Evolutionary conservation across 2,329 filamentous ascomycete genomes (phyloP), one percentile per base, ranked within the genome.

Genomic region (Phyllosticta citriasiana): DNA sequence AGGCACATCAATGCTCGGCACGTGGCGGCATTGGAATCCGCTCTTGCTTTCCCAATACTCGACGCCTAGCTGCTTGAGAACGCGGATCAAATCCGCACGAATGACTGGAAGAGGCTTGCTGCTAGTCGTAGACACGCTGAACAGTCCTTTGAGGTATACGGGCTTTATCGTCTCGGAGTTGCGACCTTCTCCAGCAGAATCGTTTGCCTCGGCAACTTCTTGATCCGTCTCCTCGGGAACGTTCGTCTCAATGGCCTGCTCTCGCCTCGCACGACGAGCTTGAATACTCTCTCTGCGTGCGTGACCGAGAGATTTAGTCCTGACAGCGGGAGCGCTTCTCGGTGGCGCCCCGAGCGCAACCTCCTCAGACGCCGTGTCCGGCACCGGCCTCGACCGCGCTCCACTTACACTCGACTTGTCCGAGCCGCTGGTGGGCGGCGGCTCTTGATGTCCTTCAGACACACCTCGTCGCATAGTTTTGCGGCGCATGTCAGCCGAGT

Each of bases 111-210:
- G 84, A 0, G 93, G 90, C 71, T 95, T 96, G 70, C 87, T 94
- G 62, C 91, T 97, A 6, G 94, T 99, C 0, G 94, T 99, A 3
- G 91, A 95, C 59, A 97, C 94, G 69, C 93, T 97, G 77, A 99
- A 97, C 19, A 99, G 81, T 4, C 94, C 94, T 75, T 97, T 99
- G 62, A 99, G 83, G 73, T 88, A 97, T 2, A 97, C 94, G 0
- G 94, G 94, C 73, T 96, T 97, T 59, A 93, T 87, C 63, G 93
- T 84, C 66, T 95, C 91, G 4, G 88, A 86, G 66, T 84, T 87
- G 25, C 76, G 73, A 50, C 27, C 35, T 51, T 61, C 60, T n/a
- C 51, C 55, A 24, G 65, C 85, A 64, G 84, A 82, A 57, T 77
- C 74, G 47, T 77, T 79, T 51, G 82, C 80, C 62, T 81, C 80